These are phyloP conservation scores for Teratosphaeriaceae sp. DNA, from an alignment of 2,329 filamentous ascomycete species.

Conservation along the genomic window DNA sequence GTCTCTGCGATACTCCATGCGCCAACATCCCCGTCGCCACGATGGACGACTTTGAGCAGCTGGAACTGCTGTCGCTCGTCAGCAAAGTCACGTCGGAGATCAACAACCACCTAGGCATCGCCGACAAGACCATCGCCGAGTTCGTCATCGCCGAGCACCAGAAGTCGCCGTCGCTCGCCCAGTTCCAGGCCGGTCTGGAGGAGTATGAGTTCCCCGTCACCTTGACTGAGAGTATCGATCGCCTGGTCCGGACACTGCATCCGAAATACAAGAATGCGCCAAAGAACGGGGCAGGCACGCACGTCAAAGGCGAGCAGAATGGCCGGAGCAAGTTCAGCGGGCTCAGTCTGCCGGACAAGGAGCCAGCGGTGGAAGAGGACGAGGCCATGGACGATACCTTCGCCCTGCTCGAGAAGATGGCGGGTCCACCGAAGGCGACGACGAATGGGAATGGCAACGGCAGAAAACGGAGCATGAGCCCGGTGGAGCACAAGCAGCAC, in stretches of 20 bases:
- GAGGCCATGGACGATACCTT: conserved; percentile 78
- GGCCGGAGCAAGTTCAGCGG: conserved; percentile 77
- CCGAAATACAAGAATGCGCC: conserved; percentile 65
- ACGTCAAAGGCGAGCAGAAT: conserved; percentile 55
- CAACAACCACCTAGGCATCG: conserved; percentile 86
- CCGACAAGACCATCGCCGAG: conserved; percentile 91
- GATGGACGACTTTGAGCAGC: conserved; percentile 87
- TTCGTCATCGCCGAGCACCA: conserved; percentile 89
- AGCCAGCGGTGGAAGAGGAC: conserved; percentile 47
- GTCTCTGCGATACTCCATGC: too few species aligned
- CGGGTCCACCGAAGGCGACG: conserved; percentile 57
- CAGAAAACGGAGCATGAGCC: conserved; percentile 55
- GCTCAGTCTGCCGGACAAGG: conserved; percentile 76
- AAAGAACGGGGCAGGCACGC: conserved; percentile 24
- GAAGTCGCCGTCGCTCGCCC: conserved; percentile 60
- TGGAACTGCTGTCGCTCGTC: conserved; percentile 90
- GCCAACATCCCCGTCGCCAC: too few species aligned
- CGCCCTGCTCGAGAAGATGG: conserved; percentile 80
- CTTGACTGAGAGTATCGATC: conserved; percentile 85
- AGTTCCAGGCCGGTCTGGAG: conserved; percentile 71
- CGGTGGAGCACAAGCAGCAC: conserved; percentile 37
- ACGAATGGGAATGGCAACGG: conserved; percentile 37
- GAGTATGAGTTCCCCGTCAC: conserved; percentile 77
- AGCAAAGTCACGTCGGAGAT: conserved; percentile 92
- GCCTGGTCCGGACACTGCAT: conserved; percentile 81